Evolutionary conservation across 192 early-diverging fungal species (phyloP).

Genomic region (Fimicolochytrium jonesii): DNA sequence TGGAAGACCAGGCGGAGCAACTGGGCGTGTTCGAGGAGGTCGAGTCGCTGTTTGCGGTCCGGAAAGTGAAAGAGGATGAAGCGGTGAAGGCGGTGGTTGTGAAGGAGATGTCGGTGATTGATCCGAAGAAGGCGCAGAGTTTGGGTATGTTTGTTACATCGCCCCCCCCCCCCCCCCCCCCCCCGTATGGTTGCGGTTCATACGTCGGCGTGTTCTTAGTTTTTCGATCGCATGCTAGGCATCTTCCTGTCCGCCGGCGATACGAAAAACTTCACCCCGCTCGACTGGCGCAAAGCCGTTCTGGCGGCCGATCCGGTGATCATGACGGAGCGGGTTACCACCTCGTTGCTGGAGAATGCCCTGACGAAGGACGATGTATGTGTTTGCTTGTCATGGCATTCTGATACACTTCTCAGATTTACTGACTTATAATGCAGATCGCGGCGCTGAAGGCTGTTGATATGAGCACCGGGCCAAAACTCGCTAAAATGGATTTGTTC

Average conservation of each 20-base stretch:
- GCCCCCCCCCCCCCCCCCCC: not conserved
- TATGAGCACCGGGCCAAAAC: not conserved
- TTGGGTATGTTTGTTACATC: conserved; percentile 38
- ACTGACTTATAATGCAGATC: not conserved
- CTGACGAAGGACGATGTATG: conserved; percentile 36
- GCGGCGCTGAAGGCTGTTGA: not conserved
- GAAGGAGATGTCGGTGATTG: conserved; percentile 33
- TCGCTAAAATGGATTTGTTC: conserved; percentile 1
- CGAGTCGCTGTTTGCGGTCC: conserved; percentile 33
- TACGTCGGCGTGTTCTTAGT: too few species aligned
- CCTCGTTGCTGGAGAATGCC: conserved; percentile 28
- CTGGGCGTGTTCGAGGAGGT: conserved; percentile 38
- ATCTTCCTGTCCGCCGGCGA: conserved; percentile 5
- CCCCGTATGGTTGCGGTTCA: too few species aligned
- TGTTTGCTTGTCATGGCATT: not conserved
- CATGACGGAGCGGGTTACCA: conserved; percentile 34
- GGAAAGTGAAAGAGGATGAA: not conserved
- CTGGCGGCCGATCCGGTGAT: conserved; percentile 16
- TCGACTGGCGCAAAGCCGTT: conserved; percentile 28
- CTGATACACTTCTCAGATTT: not conserved
- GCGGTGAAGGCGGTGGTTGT: not conserved
- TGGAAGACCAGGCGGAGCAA: conserved; percentile 31
- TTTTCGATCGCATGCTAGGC: too few species aligned
- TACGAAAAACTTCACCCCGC: conserved; percentile 19
- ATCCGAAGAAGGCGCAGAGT: conserved; percentile 44